These are phyloP conservation scores for Pisolithus thermaeus DNA, from an alignment of 1,284 basidiomycete species.

Conservation along the genomic window DNA sequence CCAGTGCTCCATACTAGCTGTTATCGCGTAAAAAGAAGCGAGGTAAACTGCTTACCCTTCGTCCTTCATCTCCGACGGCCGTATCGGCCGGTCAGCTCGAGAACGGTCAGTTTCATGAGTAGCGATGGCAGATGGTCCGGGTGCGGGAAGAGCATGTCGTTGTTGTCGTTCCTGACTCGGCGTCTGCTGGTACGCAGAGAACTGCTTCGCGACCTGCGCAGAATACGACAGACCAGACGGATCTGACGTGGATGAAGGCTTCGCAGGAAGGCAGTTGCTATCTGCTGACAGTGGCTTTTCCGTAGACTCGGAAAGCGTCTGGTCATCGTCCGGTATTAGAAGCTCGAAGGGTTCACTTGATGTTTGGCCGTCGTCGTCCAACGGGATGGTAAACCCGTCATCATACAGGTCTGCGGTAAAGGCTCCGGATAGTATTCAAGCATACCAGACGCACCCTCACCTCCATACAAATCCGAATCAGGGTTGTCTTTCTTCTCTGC, in stretches of 20 bases:
- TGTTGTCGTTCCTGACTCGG: conserved; percentile 63
- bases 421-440: conserved; percentile 5
- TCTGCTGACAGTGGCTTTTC: conserved; percentile 1
- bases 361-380: conserved; percentile 29
- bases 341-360: conserved; percentile 12
- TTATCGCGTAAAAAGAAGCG: conserved; percentile 13
- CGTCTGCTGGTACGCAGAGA: conserved; percentile 61
- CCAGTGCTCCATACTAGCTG: conserved; percentile 10
- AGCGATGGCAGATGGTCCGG: conserved; percentile 25
- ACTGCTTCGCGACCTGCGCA: conserved; percentile 66
- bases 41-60: conserved; percentile 72
- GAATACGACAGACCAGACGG: conserved; percentile 45
- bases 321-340: conserved; percentile 8
- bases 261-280: conserved; percentile 28
- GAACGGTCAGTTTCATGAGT: conserved; percentile 30
- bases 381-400: conserved; percentile 33
- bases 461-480: conserved; percentile 36
- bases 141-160: conserved; percentile 23
- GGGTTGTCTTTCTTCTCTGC: conserved; percentile 24
- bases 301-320: conserved; percentile 13
- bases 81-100: conserved; percentile 33
- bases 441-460: conserved; percentile 11
- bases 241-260: conserved; percentile 18
- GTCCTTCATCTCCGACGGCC: conserved; percentile 88
- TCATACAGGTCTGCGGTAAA: conserved; percentile 35